Conservation (phyloP, 768 basidiomycete genomes). For the Tricholoma sp. region DNA sequence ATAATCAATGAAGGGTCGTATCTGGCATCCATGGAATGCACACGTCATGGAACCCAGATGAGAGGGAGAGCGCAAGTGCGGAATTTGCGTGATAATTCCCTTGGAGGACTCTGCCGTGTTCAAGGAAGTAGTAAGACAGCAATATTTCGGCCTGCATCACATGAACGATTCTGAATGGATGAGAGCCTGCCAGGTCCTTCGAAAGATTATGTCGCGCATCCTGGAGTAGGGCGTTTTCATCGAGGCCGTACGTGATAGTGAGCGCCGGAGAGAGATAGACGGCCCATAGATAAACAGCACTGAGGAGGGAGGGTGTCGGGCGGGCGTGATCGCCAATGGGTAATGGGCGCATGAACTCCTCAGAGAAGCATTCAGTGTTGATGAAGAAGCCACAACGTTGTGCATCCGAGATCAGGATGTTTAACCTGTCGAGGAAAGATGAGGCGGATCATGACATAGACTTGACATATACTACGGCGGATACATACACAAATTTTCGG, state of each 20-base stretch:
- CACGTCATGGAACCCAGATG: conserved; percentile 33
- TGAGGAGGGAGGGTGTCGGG: conserved; percentile 32
- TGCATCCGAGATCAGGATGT: conserved; percentile 35
- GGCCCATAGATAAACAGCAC: conserved; percentile 34
- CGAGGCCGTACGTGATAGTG: conserved; percentile 12
- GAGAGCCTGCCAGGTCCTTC: conserved; percentile 32
- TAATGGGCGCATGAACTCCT: conserved; percentile 24
- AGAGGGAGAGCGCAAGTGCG: conserved; percentile 35
- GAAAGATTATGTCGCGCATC: conserved; percentile 35
- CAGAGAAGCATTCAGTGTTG: conserved; percentile 36
- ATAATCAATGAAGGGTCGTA: not conserved
- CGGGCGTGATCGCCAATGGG: conserved; percentile 26
- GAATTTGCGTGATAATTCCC: conserved; percentile 48
- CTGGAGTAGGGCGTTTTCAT: conserved; percentile 35
- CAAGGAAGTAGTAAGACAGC: conserved; percentile 48
- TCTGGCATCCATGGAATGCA: conserved; percentile 8
- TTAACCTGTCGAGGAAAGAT: conserved; percentile 11
- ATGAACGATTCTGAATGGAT: conserved; percentile 35
- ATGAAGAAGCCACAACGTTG: conserved; percentile 52
- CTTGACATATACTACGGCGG: no score
- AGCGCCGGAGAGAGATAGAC: conserved; percentile 23
- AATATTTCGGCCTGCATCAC: conserved; percentile 48
- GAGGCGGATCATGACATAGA: no score
- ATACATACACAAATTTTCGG: not conserved
- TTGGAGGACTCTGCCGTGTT: conserved; percentile 36